Base-by-base conservation (phyloP, 2,329 filamentous ascomycete species). In the Neoscytalidium dimidiatum region DNA sequence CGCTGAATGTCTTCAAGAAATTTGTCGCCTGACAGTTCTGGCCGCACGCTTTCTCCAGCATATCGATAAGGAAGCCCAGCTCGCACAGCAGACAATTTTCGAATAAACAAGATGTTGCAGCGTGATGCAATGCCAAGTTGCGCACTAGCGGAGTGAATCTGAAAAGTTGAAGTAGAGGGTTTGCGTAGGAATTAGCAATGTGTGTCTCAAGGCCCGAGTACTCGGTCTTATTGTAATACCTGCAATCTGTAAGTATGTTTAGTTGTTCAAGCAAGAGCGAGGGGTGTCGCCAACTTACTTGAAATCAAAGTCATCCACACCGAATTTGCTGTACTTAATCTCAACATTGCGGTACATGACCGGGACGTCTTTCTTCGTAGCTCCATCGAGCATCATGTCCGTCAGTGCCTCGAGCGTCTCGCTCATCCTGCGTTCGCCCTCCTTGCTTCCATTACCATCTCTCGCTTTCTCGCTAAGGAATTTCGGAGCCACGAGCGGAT, bases 231-330 rank as follows among this genome's bases (percentile, higher is more conserved):
- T 99, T 99, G 83, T 96, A 99, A 77, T 92, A 98, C 65, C 92
- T 92, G 68, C 41, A 4, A 14, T 19, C 17, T 23, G 9, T 65
- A 3, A 65, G 53, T 13, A 33, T 58, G 28, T n/a, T 33, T 33
- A 2, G n/a, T 21, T 17, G 13, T 3, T 33, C 41, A 4, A 3
- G n/a, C 14, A 3, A 13, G 14, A n/a, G 17, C 14, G 26, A 17
- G 9, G 3, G 14, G 13, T 53, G 44, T 2, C 38, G 5, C 17
- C 3, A 14, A 78, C 87, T 72, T 80, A 92, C 88, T 91, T 90
- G 79, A 99, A 99, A 77, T 99, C 95, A 76, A 99, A 99, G 77
- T 99, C 96, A 72, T 98, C 94, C n/a, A 99, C 93, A 21, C 95
- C 95, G 77, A 97, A 99, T 75, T 93, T 96, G 83, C 94, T 97